Evolutionary conservation across 805 yeast species (phyloP).

Genomic region (Trichomonascus vanleenenianus): DNA sequence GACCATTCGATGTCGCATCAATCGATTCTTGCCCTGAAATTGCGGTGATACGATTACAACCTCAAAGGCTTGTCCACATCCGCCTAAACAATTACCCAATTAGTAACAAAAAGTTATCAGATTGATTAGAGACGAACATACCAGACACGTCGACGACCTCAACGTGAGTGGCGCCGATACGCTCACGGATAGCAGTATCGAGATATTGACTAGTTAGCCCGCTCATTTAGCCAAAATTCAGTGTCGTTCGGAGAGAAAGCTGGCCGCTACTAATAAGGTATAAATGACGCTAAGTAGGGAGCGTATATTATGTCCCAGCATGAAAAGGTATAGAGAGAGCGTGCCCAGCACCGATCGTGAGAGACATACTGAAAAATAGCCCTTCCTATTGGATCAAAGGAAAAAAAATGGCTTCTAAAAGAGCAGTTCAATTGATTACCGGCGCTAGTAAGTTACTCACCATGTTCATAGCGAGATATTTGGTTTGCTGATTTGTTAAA

Average conservation of each 20-base stretch:
- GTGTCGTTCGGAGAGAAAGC: conserved; percentile 2
- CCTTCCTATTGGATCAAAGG: neutral
- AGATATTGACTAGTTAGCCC: conserved; percentile 32
- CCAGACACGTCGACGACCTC: conserved; percentile 66
- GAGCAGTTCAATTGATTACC: conserved; percentile 32
- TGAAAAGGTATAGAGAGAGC: neutral
- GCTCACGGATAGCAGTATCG: conserved; percentile 41
- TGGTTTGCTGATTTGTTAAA: no score
- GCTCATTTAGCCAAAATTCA: conserved; percentile 6
- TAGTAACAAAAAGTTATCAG: neutral
- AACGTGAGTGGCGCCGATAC: conserved; percentile 56
- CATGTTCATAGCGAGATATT: conserved; percentile 13
- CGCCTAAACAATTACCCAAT: conserved; percentile 40
- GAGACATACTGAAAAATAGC: neutral
- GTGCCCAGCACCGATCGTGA: neutral
- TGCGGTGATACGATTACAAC: conserved; percentile 71
- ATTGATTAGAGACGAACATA: conserved; percentile 19
- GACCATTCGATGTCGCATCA: conserved; percentile 81
- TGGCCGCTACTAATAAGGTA: neutral
- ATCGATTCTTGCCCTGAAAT: conserved; percentile 75
- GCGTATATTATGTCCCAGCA: neutral
- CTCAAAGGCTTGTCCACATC: conserved; percentile 98
- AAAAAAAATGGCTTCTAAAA: conserved; percentile 30
- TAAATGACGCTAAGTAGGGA: neutral
- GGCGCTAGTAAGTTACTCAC: conserved; percentile 11